A percentile compares a stretch with the other conserved stretches of the same genome.
These are phyloP conservation scores for Vickermania spadyakhi DNA, from an alignment of 208 protist genomes.

Conservation along the genomic window DNA sequence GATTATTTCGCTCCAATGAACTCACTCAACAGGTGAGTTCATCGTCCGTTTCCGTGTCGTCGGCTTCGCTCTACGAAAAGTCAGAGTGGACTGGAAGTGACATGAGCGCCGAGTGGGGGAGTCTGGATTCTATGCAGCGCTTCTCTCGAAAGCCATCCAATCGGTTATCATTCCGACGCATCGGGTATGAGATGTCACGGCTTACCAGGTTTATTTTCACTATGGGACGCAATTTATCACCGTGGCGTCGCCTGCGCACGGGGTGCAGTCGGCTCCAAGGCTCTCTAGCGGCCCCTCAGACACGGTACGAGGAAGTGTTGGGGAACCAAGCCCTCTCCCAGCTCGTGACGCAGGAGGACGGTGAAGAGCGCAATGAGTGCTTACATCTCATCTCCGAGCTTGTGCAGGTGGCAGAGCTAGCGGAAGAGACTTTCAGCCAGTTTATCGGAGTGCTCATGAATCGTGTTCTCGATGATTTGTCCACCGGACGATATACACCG, in stretches of 20 bases:
- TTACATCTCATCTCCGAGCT: constrained; percentile 28
- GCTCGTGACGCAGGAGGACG: constrained; percentile 33
- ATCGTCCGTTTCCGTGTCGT: background rate
- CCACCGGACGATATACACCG: constrained; percentile 12
- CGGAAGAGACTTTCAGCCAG: constrained; percentile 35
- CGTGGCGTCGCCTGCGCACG: no score
- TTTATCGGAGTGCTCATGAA: constrained; percentile 43
- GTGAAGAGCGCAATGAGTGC: constrained; percentile 41
- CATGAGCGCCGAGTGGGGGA: no score
- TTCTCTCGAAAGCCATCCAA: no score
- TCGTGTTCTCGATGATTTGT: constrained; percentile 30
- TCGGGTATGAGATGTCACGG: no score
- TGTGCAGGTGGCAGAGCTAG: constrained; percentile 20
- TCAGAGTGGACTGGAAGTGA: background rate
- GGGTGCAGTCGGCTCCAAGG: no score
- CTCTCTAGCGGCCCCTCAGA: no score
- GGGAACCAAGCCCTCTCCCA: constrained; percentile 6
- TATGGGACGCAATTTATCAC: no score
- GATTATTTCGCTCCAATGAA: background rate
- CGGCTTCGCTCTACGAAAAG: background rate
- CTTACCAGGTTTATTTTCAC: no score
- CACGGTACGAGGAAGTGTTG: constrained; percentile 49
- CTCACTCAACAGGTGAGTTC: background rate
- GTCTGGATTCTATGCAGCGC: no score
- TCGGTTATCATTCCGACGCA: no score